Conservation (phyloP, 2,329 filamentous ascomycete genomes). For the Pyrenophora graminea region DNA sequence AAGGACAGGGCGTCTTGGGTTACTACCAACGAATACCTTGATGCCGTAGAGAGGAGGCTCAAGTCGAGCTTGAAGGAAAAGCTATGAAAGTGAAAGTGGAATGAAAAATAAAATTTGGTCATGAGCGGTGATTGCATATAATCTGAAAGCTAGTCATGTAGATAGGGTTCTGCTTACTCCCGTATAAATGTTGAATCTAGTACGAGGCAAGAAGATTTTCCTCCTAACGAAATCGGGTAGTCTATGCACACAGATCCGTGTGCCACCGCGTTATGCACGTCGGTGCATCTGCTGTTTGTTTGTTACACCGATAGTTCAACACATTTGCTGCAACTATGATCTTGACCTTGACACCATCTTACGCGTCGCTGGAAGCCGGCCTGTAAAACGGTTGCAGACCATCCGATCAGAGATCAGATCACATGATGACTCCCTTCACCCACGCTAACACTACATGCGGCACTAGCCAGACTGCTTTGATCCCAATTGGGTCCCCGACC, state of each 20-base stretch:
- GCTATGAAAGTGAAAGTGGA: constrained; percentile 55
- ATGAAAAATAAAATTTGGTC: not conserved
- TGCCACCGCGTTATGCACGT: constrained; percentile 28
- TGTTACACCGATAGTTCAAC: constrained; percentile 31
- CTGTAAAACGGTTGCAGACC: not conserved
- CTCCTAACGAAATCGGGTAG: not conserved
- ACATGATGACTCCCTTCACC: constrained; percentile 19
- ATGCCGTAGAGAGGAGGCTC: constrained; percentile 88
- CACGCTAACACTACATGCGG: not conserved
- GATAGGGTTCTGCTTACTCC: constrained; percentile 4
- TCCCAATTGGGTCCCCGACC: constrained; percentile 3
- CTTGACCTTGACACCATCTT: not conserved
- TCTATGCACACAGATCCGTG: constrained; percentile 23
- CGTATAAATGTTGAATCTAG: not conserved
- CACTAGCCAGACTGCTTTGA: constrained; percentile 5
- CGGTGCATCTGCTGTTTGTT: constrained; percentile 23
- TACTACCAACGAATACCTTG: constrained; percentile 85
- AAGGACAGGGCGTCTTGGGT: constrained; percentile 83
- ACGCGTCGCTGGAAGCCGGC: not conserved
- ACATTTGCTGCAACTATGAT: constrained; percentile 12
- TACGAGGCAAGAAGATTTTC: not conserved
- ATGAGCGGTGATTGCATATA: constrained; percentile 7
- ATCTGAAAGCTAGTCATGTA: not conserved
- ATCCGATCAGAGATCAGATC: constrained; percentile 1
- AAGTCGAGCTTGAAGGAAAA: constrained; percentile 79